These are phyloP conservation scores for Aspergillus sp. DNA, from an alignment of 2,329 filamentous ascomycete species.

Conservation along the genomic window DNA sequence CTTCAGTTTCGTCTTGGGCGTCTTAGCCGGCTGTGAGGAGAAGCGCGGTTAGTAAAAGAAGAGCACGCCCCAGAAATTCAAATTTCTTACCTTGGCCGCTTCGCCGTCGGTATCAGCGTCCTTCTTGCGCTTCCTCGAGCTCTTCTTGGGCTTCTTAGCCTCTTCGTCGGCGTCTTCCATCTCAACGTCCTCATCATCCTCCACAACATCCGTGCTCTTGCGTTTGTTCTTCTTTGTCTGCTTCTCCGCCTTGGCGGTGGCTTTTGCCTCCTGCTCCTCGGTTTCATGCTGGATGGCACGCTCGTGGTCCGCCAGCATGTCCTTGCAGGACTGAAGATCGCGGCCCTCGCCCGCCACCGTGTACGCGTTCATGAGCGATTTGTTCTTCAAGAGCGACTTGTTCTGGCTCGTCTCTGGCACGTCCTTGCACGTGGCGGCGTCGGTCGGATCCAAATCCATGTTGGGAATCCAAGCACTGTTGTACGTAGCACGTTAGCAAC, in stretches of 20 bases:
- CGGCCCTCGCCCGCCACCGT: slow-evolving; percentile 69
- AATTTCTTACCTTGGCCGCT: slow-evolving; percentile 53
- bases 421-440: slow-evolving; percentile 60
- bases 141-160: slow-evolving; percentile 46
- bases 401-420: slow-evolving; percentile 62
- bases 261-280: slow-evolving; percentile 57
- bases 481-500: slow-evolving; percentile 7
- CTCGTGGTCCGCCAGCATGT: slow-evolving; percentile 55
- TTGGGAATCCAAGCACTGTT: slow-evolving; percentile 84
- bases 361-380: slow-evolving; percentile 70
- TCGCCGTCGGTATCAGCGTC: slow-evolving; percentile 57
- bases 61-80: no score
- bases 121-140: slow-evolving; percentile 74
- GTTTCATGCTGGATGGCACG: slow-evolving; percentile 46
- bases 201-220: slow-evolving; percentile 42
- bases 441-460: slow-evolving; percentile 67
- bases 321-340: slow-evolving; percentile 73
- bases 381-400: slow-evolving; percentile 77
- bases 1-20: slow-evolving; percentile 55
- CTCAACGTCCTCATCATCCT: slow-evolving; percentile 48
- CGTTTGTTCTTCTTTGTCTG: slow-evolving; percentile 40
- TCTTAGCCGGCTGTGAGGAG: slow-evolving; percentile 47
- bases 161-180: slow-evolving; percentile 38
- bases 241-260: slow-evolving; percentile 45
- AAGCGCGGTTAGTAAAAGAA: slow-evolving; percentile 4